A percentile compares a stretch with the other conserved stretches of the same genome.
Evolutionary conservation across 495 filamentous ascomycete genomes (phyloP).

Genomic region (Lasiosphaeriaceae sp.): DNA sequence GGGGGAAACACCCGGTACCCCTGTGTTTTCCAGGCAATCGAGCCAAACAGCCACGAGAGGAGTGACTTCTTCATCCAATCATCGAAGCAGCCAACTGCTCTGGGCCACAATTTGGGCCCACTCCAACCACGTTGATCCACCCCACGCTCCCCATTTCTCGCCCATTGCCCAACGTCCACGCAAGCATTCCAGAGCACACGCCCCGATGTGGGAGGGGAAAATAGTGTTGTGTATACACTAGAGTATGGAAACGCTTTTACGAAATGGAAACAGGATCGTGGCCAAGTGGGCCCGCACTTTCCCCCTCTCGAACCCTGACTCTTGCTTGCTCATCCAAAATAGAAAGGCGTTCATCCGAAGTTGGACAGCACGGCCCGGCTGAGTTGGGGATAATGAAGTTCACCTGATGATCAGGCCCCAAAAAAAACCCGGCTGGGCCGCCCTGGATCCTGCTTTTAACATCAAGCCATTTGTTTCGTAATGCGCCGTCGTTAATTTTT

Average conservation of each 20-base stretch:
- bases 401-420: not conserved
- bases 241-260: not conserved
- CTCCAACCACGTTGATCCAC: not conserved
- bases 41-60: constrained; percentile 1
- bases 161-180: not conserved
- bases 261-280: constrained; percentile 3
- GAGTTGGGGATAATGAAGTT: not conserved
- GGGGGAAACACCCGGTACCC: constrained; percentile 7
- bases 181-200: not conserved
- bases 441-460: too few species aligned
- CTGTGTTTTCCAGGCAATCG: constrained; percentile 11
- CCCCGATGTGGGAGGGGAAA: not conserved
- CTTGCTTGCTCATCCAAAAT: too few species aligned
- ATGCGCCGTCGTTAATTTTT: not conserved
- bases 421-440: not conserved
- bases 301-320: not conserved
- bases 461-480: too few species aligned
- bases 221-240: too few species aligned
- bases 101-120: not conserved
- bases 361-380: not conserved
- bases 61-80: not conserved
- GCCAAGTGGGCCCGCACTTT: not conserved
- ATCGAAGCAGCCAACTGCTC: not conserved
- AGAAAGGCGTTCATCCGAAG: constrained; percentile 8
- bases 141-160: not conserved